Evolutionary conservation across 2,329 filamentous ascomycete genomes (phyloP).

Genomic region (Fusarium pseudoanthophilum): DNA sequence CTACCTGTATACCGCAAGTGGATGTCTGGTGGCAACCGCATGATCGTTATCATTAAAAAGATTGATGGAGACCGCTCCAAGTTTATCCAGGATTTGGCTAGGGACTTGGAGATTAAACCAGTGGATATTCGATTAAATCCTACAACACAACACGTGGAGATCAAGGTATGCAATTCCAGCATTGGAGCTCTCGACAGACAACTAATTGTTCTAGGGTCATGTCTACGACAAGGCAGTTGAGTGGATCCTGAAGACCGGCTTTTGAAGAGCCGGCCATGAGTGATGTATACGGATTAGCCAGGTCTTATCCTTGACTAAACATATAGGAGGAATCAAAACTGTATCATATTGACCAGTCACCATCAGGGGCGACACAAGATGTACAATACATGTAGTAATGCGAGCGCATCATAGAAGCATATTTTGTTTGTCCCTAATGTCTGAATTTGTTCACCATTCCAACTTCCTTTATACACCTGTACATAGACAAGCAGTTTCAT

Average conservation of each 20-base stretch:
- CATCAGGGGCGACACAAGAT: slow-evolving; percentile 37
- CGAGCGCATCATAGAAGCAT: slow-evolving; percentile 39
- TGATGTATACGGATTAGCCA: not conserved
- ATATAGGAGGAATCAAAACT: slow-evolving; percentile 32
- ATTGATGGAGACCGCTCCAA: slow-evolving; percentile 76
- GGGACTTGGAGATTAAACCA: slow-evolving; percentile 65
- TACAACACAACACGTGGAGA: slow-evolving; percentile 77
- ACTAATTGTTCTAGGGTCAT: slow-evolving; percentile 47
- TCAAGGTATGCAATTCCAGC: slow-evolving; percentile 68
- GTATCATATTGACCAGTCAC: slow-evolving; percentile 44
- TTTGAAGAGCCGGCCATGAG: slow-evolving; percentile 38
- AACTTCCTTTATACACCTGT: slow-evolving; percentile 41
- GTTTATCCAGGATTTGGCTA: slow-evolving; percentile 71
- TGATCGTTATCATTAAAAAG: slow-evolving; percentile 80
- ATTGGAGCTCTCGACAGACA: not conserved
- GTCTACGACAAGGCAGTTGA: slow-evolving; percentile 44
- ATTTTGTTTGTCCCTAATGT: slow-evolving; percentile 39
- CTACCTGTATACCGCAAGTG: slow-evolving; percentile 80
- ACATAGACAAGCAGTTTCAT: slow-evolving; percentile 36
- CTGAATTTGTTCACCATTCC: slow-evolving; percentile 43
- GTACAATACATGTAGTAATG: slow-evolving; percentile 48
- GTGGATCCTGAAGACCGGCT: slow-evolving; percentile 51
- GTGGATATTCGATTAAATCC: slow-evolving; percentile 65
- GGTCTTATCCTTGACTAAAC: not conserved
- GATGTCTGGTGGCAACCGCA: slow-evolving; percentile 80